Percentiles rank a stretch among this genome's conserved stretches.
Evolutionary conservation across 2,329 filamentous ascomycete species (phyloP).

Genomic region (Phaeoacremonium minimum): DNA sequence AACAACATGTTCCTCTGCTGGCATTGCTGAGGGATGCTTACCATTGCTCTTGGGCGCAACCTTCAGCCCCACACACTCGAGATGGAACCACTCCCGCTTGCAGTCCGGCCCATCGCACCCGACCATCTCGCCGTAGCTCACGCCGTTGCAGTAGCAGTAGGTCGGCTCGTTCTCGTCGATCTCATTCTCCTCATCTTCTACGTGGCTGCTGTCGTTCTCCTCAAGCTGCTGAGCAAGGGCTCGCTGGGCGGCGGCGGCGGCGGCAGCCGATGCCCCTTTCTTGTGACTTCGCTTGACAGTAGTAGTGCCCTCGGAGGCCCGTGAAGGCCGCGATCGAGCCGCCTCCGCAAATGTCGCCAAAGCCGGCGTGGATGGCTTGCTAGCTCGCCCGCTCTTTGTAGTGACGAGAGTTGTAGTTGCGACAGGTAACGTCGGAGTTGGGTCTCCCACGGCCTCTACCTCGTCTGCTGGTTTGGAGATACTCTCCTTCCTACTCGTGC

Average conservation of each 20-base stretch:
- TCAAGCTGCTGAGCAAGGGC: conserved; percentile 18
- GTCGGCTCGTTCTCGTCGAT: conserved; percentile 66
- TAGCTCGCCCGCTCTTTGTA: conserved; percentile 62
- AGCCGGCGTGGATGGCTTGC: conserved; percentile 63
- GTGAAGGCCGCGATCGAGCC: conserved; percentile 47
- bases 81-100: conserved; percentile 76
- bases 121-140: conserved; percentile 82
- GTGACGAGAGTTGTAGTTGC: conserved; percentile 37
- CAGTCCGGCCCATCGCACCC: conserved; percentile 73
- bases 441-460: conserved; percentile 35
- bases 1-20: conserved; percentile 11
- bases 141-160: conserved; percentile 76
- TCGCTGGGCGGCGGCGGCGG: conserved; percentile 30
- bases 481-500: conserved; percentile 24
- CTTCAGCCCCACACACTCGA: conserved; percentile 75
- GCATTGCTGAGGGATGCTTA: conserved; percentile 26
- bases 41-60: conserved; percentile 73
- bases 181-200: conserved; percentile 50
- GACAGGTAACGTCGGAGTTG: conserved; percentile 29
- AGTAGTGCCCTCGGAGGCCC: conserved; percentile 33
- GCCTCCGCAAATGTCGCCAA: conserved; percentile 56
- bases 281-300: conserved; percentile 55
- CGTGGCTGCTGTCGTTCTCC: conserved; percentile 17
- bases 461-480: conserved; percentile 37
- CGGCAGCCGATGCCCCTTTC: conserved; percentile 43